Percentiles rank a stretch among this genome's conserved stretches.
Evolutionary conservation across 2,329 filamentous ascomycete genomes (phyloP).

Genomic region (Aspergillus fructus): DNA sequence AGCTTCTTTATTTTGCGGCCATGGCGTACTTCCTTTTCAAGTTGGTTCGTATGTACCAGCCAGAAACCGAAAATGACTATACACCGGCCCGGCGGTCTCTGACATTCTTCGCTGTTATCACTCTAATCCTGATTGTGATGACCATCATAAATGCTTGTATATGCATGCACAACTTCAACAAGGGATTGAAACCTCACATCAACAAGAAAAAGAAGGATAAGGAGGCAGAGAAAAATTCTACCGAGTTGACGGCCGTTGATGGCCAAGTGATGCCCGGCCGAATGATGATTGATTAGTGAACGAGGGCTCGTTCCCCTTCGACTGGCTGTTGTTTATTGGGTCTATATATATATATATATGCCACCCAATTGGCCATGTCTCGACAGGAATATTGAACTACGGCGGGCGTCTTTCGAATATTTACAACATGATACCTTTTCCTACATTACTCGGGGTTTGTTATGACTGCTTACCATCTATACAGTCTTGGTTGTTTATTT

Average conservation of each 20-base stretch:
- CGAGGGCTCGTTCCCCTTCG: background rate
- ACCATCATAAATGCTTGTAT: conserved; percentile 85
- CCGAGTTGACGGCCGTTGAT: conserved; percentile 41
- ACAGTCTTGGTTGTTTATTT: conserved; percentile 6
- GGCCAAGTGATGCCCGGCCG: conserved; percentile 36
- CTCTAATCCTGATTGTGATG: conserved; percentile 80
- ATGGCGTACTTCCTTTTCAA: conserved; percentile 98
- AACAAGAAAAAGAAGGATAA: conserved; percentile 55
- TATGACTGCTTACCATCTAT: conserved; percentile 13
- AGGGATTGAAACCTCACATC: conserved; percentile 85
- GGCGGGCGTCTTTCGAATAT: conserved; percentile 22
- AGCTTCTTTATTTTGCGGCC: conserved; percentile 79
- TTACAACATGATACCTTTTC: conserved; percentile 32
- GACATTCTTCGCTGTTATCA: conserved; percentile 91
- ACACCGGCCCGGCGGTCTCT: conserved; percentile 77
- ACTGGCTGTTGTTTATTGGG: background rate
- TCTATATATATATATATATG: conserved; percentile 10
- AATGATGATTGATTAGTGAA: conserved; percentile 47
- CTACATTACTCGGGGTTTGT: conserved; percentile 23
- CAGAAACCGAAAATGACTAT: conserved; percentile 62
- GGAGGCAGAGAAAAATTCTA: conserved; percentile 49
- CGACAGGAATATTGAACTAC: conserved; percentile 13
- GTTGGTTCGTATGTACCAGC: conserved; percentile 89
- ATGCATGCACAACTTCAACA: conserved; percentile 88
- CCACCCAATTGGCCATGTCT: conserved; percentile 11